Evolutionary conservation across 805 yeast species (phyloP).

Genomic region (Pichia cabralensis): DNA sequence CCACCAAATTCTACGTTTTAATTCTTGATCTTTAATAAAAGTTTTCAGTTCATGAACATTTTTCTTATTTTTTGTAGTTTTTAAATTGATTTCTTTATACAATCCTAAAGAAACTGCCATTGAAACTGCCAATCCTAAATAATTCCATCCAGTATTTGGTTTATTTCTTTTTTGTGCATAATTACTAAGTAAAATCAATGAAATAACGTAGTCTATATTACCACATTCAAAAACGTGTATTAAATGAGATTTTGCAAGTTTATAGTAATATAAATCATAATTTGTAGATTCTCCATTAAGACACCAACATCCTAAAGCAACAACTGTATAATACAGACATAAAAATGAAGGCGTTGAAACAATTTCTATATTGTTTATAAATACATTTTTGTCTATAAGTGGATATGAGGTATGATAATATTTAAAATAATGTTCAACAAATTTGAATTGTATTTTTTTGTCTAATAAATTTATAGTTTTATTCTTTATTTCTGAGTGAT

Average conservation of each 20-base stretch:
- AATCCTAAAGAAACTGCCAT: constrained; percentile 62
- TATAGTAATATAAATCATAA: constrained; percentile 46
- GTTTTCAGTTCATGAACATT: constrained; percentile 21
- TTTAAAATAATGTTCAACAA: constrained; percentile 36
- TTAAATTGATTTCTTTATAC: constrained; percentile 36
- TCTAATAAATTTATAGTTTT: too few relatives aligned
- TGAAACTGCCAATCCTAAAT: constrained; percentile 51
- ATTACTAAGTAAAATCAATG: constrained; percentile 44
- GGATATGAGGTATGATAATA: constrained; percentile 57
- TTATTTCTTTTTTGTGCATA: constrained; percentile 57
- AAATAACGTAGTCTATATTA: constrained; percentile 41
- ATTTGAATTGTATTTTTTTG: constrained; percentile 12
- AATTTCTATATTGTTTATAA: constrained; percentile 22
- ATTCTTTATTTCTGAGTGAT: too few relatives aligned
- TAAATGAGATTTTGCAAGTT: constrained; percentile 37
- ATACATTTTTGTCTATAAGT: constrained; percentile 44
- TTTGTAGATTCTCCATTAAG: constrained; percentile 42
- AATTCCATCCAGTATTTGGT: constrained; percentile 63
- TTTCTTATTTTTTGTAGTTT: constrained; percentile 4
- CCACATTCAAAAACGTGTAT: constrained; percentile 47
- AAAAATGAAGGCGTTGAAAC: constrained; percentile 30
- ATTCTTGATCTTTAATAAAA: constrained; percentile 36
- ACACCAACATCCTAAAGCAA: constrained; percentile 67
- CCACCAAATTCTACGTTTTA: constrained; percentile 61
- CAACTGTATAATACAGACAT: constrained; percentile 42